phyloP scores from a whole-genome alignment of 2,329 filamentous ascomycete genomes.

The Venturia asperata region DNA sequence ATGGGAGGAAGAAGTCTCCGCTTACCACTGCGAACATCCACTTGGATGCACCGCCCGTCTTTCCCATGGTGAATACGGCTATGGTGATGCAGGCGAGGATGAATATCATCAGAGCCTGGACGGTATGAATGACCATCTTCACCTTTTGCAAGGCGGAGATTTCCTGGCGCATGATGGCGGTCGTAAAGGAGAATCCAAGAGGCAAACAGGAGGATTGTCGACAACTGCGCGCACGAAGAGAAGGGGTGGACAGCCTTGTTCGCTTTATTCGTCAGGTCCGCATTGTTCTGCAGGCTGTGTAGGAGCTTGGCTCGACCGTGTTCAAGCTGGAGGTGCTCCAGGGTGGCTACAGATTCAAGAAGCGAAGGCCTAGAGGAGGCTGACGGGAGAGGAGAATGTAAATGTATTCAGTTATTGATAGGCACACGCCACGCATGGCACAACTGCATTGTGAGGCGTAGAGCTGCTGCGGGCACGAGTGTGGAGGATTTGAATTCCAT shows the following conservation, averaged over 20 bases:
- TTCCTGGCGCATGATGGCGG: constrained; percentile 35
- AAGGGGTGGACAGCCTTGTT: no score
- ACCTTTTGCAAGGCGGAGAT: constrained; percentile 46
- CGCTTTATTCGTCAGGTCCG: background rate
- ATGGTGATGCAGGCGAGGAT: constrained; percentile 52
- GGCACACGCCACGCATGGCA: background rate
- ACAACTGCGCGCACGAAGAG: background rate
- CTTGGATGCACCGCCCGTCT: constrained; percentile 47
- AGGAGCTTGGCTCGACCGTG: background rate
- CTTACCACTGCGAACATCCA: constrained; percentile 54
- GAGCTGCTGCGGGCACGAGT: no score
- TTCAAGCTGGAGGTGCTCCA: background rate
- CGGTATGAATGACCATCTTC: constrained; percentile 49
- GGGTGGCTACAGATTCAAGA: background rate
- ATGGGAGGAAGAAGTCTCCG: background rate
- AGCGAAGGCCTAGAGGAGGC: background rate
- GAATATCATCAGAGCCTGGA: constrained; percentile 51
- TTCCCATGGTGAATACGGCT: constrained; percentile 48
- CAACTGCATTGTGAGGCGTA: background rate
- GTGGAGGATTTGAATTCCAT: background rate
- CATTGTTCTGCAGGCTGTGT: background rate
- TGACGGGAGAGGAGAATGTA: background rate
- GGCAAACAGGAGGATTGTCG: no score
- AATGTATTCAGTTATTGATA: no score
- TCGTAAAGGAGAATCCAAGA: background rate